phyloP scores from a whole-genome alignment of 345 rosid species.

The Camelina sativa region DNA sequence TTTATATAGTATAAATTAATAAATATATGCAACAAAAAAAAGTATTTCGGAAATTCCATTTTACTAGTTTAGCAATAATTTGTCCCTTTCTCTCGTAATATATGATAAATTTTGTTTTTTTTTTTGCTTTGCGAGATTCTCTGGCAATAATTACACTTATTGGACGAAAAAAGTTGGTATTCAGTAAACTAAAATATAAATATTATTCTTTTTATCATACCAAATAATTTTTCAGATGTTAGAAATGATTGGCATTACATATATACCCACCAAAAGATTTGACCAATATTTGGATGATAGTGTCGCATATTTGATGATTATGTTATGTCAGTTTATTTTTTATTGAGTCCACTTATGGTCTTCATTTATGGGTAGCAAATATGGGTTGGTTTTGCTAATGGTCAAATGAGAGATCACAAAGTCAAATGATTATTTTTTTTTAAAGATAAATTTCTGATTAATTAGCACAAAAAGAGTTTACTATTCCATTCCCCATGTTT shows the following conservation, averaged over 20 bases:
- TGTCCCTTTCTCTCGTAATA: conserved; percentile 22
- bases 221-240: conserved; percentile 45
- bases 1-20: conserved; percentile 7
- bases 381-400: conserved; percentile 26
- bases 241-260: conserved; percentile 48
- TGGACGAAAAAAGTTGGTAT: conserved; percentile 29
- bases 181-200: conserved; percentile 17
- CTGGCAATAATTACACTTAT: conserved; percentile 41
- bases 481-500: conserved; percentile 47
- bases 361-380: conserved; percentile 22
- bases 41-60: conserved; percentile 19
- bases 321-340: conserved; percentile 24
- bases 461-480: conserved; percentile 21
- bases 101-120: conserved; percentile 8
- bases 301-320: conserved; percentile 32
- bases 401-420: conserved; percentile 46
- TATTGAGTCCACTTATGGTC: conserved; percentile 39
- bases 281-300: conserved; percentile 44
- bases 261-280: conserved; percentile 47
- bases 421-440: conserved; percentile 38
- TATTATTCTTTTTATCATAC: conserved; percentile 31
- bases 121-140: conserved; percentile 41
- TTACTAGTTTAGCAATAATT: conserved; percentile 26
- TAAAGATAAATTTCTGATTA: conserved; percentile 1
- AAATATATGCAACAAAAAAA: not conserved